These are phyloP conservation scores for Cyberlindnera euphorbiiphila DNA, from an alignment of 805 yeast genomes.

Conservation along the genomic window DNA sequence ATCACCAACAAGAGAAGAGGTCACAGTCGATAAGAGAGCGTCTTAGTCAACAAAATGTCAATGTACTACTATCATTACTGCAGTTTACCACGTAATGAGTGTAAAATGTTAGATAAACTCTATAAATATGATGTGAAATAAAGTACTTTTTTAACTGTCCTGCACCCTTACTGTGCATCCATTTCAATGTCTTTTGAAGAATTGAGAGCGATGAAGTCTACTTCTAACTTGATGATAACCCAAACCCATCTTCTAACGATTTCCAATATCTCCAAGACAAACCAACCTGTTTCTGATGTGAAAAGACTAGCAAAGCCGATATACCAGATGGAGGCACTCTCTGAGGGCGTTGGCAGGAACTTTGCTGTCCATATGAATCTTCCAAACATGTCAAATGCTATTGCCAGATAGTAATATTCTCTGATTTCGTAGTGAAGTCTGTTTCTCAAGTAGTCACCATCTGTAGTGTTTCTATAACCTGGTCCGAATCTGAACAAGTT, in stretches of 20 bases:
- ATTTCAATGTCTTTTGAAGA: constrained; percentile 13
- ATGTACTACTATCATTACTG: too few species aligned
- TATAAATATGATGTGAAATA: too few species aligned
- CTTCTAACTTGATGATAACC: constrained; percentile 81
- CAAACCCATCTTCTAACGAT: constrained; percentile 83
- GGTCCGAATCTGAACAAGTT: constrained; percentile 36
- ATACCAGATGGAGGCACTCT: constrained; percentile 3
- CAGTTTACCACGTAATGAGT: too few species aligned
- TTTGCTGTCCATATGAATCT: constrained; percentile 78
- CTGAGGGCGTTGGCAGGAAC: constrained; percentile 28
- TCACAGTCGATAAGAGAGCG: constrained; percentile 1
- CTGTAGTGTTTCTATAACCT: too few species aligned
- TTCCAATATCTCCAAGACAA: constrained; percentile 68
- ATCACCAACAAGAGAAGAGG: constrained; percentile 35
- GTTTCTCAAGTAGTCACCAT: constrained; percentile 4
- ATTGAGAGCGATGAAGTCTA: constrained; percentile 41
- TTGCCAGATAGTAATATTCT: constrained; percentile 51
- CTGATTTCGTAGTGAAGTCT: constrained; percentile 13
- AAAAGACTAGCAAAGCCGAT: constrained; percentile 16
- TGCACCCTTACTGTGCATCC: too few species aligned
- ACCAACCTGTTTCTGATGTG: constrained; percentile 52
- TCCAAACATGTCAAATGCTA: constrained; percentile 55
- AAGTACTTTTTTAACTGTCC: too few species aligned
- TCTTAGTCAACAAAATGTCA: background rate
- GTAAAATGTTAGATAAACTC: too few species aligned